A percentile compares a stretch with the other conserved stretches of the same genome.
Evolutionary conservation across 805 yeast species (phyloP).

Genomic region (Millerozyma miso): DNA sequence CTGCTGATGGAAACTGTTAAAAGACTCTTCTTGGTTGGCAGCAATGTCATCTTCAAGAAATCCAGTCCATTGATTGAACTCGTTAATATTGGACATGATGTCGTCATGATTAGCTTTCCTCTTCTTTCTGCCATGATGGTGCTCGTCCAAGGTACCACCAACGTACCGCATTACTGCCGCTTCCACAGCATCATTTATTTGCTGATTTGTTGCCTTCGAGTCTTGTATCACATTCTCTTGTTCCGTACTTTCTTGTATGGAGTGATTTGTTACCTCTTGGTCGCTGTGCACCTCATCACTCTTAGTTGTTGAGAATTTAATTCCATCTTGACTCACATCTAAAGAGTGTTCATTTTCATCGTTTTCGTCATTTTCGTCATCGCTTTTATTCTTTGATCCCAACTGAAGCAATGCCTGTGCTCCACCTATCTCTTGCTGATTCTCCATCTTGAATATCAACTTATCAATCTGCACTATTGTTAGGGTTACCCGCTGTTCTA

Average conservation of each 20-base stretch:
- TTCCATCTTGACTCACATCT: conserved; percentile 1
- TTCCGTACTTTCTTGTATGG: conserved; percentile 4
- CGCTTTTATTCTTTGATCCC: conserved; percentile 27
- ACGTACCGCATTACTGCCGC: conserved; percentile 76
- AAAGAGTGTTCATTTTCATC: conserved; percentile 4
- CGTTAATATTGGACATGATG: conserved; percentile 41
- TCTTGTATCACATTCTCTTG: conserved; percentile 6
- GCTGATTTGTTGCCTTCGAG: conserved; percentile 31
- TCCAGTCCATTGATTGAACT: conserved; percentile 54
- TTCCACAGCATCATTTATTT: conserved; percentile 55
- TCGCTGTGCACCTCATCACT: conserved; percentile 3
- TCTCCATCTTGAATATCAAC: conserved; percentile 19
- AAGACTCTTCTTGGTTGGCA: conserved; percentile 1
- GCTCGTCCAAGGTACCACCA: conserved; percentile 52
- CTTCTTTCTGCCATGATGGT: conserved; percentile 14
- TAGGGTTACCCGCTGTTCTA: conserved; percentile 12
- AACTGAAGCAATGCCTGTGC: conserved; percentile 43
- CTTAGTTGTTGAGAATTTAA: conserved; percentile 1
- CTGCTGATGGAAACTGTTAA: conserved; percentile 5
- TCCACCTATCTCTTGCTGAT: conserved; percentile 41
- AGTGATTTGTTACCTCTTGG: conserved; percentile 1
- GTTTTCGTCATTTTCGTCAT: conserved; percentile 8
- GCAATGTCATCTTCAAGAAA: conserved; percentile 40
- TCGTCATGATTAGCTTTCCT: conserved; percentile 30
- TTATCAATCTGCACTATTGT: conserved; percentile 1